Percentiles rank a stretch among this genome's conserved stretches.
phyloP scores from a whole-genome alignment of 2,329 filamentous ascomycete species.

The Trichoderma arundinaceum region DNA sequence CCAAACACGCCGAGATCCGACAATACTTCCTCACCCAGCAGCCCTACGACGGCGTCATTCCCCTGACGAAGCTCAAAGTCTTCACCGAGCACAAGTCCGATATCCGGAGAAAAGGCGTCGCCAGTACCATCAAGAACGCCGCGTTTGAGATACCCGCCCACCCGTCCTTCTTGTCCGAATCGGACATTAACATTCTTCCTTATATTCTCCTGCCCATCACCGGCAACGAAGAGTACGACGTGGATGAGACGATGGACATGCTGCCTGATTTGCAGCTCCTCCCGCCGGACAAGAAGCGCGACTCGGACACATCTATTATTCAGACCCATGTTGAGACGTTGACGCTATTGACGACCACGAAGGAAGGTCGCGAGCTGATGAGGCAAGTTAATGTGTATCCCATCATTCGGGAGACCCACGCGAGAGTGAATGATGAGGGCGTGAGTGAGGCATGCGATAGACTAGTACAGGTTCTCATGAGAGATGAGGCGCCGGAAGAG shows the following conservation, averaged over 20 bases:
- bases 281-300: constrained; percentile 86
- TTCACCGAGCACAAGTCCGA: constrained; percentile 90
- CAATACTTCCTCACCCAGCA: constrained; percentile 76
- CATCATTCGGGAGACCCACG: constrained; percentile 84
- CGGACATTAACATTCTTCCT: constrained; percentile 79
- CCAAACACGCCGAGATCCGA: constrained; percentile 77
- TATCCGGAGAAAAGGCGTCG: constrained; percentile 90
- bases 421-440: constrained; percentile 75
- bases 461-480: constrained; percentile 85
- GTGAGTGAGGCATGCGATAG: constrained; percentile 87
- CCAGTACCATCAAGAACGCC: constrained; percentile 91
- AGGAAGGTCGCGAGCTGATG: constrained; percentile 74
- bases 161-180: constrained; percentile 69
- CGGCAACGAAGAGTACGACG: constrained; percentile 84
- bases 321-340: constrained; percentile 90
- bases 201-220: constrained; percentile 89
- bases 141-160: constrained; percentile 83
- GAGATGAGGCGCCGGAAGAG: constrained; percentile 67
- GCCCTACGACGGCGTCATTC: constrained; percentile 81
- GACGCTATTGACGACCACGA: constrained; percentile 79
- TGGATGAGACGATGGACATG: constrained; percentile 87
- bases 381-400: constrained; percentile 84
- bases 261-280: constrained; percentile 87
- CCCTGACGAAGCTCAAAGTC: constrained; percentile 87
- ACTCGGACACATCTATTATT: constrained; percentile 76